phyloP scores from a whole-genome alignment of 2,329 filamentous ascomycete genomes.

The Microsporum canis region DNA sequence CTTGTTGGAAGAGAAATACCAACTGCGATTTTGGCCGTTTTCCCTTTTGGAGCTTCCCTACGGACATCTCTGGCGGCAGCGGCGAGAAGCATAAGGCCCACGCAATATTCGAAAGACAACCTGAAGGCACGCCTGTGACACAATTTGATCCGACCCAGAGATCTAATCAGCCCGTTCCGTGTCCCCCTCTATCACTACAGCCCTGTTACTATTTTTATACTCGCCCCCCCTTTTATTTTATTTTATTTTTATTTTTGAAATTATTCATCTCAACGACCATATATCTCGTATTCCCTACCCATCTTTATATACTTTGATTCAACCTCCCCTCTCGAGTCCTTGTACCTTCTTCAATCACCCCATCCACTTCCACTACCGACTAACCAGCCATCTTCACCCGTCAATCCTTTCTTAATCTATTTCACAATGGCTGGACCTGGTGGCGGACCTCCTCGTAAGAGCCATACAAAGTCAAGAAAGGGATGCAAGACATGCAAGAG shows the following conservation, averaged over 20 bases:
- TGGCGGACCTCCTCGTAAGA: conserved; percentile 78
- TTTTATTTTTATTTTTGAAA: neutral
- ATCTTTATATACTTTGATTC: neutral
- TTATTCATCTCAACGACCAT: neutral
- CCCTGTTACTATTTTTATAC: conserved; percentile 4
- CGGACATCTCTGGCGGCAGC: neutral
- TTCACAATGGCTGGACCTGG: conserved; percentile 73
- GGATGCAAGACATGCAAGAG: conserved; percentile 97
- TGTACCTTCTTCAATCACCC: neutral
- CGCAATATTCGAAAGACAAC: neutral
- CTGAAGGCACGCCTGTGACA: neutral
- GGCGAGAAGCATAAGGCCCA: neutral
- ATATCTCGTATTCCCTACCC: conserved; percentile 1
- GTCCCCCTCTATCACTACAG: neutral
- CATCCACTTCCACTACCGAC: neutral
- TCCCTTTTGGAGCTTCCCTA: neutral
- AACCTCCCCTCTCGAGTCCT: neutral
- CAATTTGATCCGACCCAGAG: neutral
- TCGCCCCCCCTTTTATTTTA: neutral
- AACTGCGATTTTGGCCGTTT: neutral
- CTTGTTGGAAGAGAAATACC: neutral
- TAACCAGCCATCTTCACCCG: neutral
- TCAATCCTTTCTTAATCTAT: neutral
- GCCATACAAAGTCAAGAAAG: conserved; percentile 97
- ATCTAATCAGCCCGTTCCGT: neutral